phyloP scores from a whole-genome alignment of 306 rosid species.

The Lagenaria siceraria region DNA sequence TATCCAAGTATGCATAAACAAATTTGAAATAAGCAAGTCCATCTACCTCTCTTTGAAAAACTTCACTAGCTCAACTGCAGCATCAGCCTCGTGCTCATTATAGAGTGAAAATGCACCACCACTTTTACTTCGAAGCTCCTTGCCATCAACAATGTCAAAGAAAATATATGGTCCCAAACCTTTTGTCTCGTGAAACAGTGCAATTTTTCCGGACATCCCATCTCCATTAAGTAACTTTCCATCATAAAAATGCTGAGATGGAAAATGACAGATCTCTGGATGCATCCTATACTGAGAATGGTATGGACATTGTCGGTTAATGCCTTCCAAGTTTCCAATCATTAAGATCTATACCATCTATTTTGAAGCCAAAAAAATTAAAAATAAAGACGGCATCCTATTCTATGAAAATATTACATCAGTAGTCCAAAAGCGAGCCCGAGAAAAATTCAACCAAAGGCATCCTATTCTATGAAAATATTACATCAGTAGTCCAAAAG shows the following conservation, averaged over 20 bases:
- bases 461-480: neutral
- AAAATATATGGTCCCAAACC: constrained; percentile 81
- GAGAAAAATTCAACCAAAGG: neutral
- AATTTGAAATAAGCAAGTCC: neutral
- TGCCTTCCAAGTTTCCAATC: neutral
- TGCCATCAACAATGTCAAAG: constrained; percentile 70
- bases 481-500: neutral
- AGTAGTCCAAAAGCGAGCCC: neutral
- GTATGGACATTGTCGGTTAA: constrained; percentile 12
- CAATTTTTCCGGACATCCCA: constrained; percentile 54
- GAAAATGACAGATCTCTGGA: constrained; percentile 87
- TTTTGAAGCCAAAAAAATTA: neutral
- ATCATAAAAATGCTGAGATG: constrained; percentile 85
- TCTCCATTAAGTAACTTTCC: constrained; percentile 70
- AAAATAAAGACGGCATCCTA: neutral
- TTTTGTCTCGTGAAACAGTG: constrained; percentile 63
- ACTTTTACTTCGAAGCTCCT: constrained; percentile 60
- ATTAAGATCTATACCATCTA: neutral
- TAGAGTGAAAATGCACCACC: constrained; percentile 68
- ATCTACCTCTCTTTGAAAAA: constrained; percentile 59
- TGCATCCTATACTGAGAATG: constrained; percentile 93
- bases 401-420: neutral
- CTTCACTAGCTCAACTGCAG: constrained; percentile 65
- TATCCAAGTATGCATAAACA: neutral
- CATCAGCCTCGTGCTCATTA: constrained; percentile 86